Base-by-base conservation (phyloP, 306 rosid genomes). In the Vigna radiata region DNA sequence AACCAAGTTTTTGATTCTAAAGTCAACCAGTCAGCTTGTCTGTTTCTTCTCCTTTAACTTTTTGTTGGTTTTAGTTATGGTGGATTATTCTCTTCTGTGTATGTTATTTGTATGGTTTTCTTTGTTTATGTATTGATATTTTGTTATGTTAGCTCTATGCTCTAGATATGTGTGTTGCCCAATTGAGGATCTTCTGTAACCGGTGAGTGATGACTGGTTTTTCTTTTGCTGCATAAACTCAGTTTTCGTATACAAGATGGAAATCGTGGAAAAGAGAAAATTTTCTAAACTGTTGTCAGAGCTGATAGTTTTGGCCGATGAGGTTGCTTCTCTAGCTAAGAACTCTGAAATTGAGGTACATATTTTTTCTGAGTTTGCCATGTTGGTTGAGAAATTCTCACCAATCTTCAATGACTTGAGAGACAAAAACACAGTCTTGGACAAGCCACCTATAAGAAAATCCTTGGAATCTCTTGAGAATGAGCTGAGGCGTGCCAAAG, bases 381-480 rank as follows among this genome's bases (percentile, higher is more conserved):
- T 87, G 52, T 76, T 88, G 52, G 84, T 89, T 36, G 91, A 82
- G 68, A 87, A 79, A 73, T 83, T 90, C 17, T 77, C 55, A 29
- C 88, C 89, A 70, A 82, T 90, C 80, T 84, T 91, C 86, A 79
- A 71, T 83, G 92, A 85, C 8, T 81, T 94, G 72, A 82, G 85
- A 75, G 88, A 82, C 44, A 79, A 82, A 44, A 72, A 50, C 73
- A 72, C 62, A 62, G 18, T 79, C n/a, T 67, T 87, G 84, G 88
- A 90, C 56, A 85, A 76, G 79, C 87, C 88, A 64, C 58, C 93
- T 5, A 76, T 88, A 36, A 75, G 83, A 73, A 88, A 94, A 72
- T 90, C 96, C n/a, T 73, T 90, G 78, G 96, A 85, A 75, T 91
- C 96, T 44, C 89, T 94, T 67, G 92, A 88, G 77, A 80, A 79